Conservation (phyloP, 2,329 filamentous ascomycete genomes). For the Sporothrix humicola region DNA sequence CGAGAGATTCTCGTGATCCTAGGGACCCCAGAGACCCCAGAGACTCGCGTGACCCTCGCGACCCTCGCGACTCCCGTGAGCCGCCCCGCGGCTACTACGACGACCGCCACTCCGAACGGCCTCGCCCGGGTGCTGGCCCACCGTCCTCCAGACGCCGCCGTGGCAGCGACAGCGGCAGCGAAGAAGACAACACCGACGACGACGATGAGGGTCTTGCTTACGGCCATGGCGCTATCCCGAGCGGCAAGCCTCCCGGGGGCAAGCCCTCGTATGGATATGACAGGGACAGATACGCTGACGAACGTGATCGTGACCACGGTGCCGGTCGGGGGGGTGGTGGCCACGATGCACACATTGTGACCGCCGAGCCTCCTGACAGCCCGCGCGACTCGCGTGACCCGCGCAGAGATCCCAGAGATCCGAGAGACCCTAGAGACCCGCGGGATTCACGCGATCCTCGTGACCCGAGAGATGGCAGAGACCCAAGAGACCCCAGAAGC, state of each 20-base stretch:
- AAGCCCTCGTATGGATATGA: conserved; percentile 40
- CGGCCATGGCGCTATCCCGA: conserved; percentile 45
- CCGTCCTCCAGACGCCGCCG: conserved; percentile 23
- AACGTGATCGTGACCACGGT: conserved; percentile 37
- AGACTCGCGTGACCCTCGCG: background rate
- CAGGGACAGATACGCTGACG: conserved; percentile 41
- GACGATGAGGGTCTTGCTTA: conserved; percentile 55
- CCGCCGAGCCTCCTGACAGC: conserved; percentile 24
- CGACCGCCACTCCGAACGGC: conserved; percentile 14
- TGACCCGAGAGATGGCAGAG: conserved; percentile 30
- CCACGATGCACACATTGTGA: conserved; percentile 25
- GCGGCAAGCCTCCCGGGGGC: conserved; percentile 10
- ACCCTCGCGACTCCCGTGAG: conserved; percentile 34
- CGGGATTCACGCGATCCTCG: conserved; percentile 21
- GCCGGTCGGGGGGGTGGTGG: conserved; percentile 36
- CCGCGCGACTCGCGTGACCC: conserved; percentile 36
- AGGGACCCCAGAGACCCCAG: background rate
- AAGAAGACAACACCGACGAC: conserved; percentile 33
- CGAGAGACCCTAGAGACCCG: conserved; percentile 1
- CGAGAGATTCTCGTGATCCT: background rate
- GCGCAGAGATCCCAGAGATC: conserved; percentile 1
- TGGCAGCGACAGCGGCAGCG: conserved; percentile 35
- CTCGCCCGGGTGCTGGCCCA: background rate
- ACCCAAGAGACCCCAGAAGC: conserved; percentile 36
- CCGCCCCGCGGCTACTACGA: conserved; percentile 38